Percentiles rank a stretch among this genome's conserved stretches.
Evolutionary conservation across 768 basidiomycete species (phyloP).

Genomic region (Leccinum uliginosum): DNA sequence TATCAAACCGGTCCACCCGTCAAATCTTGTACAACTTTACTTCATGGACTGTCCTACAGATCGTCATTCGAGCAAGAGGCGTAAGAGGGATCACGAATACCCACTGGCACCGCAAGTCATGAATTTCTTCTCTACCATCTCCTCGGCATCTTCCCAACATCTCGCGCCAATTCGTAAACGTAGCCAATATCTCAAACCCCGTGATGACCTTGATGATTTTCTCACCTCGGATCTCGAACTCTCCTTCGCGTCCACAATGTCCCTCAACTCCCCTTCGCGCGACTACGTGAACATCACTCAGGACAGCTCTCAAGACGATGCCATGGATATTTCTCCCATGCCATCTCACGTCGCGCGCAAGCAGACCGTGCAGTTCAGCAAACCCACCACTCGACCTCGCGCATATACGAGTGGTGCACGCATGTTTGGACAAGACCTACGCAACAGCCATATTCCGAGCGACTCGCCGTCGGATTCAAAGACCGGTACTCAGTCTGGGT

Average conservation of each 20-base stretch:
- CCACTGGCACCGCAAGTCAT: constrained; percentile 39
- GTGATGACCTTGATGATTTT: constrained; percentile 60
- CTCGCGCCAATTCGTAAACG: constrained; percentile 45
- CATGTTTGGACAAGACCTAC: constrained; percentile 70
- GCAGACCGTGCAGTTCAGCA: constrained; percentile 28
- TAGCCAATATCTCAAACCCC: constrained; percentile 39
- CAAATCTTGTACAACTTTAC: constrained; percentile 13
- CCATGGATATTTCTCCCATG: constrained; percentile 83
- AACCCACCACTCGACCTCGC: constrained; percentile 47
- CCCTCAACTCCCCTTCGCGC: constrained; percentile 66
- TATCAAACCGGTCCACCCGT: constrained; percentile 10
- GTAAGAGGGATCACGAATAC: constrained; percentile 35
- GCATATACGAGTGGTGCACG: constrained; percentile 64
- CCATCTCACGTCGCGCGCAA: constrained; percentile 32
- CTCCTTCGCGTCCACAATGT: constrained; percentile 81
- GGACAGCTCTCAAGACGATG: constrained; percentile 49
- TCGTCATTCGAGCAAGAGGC: constrained; percentile 42
- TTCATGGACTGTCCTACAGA: constrained; percentile 41
- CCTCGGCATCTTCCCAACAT: constrained; percentile 42
- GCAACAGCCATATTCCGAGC: constrained; percentile 46
- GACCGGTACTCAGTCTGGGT: constrained; percentile 34
- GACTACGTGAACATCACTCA: constrained; percentile 42
- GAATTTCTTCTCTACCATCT: constrained; percentile 46
- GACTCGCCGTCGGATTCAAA: constrained; percentile 25
- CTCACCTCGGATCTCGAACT: constrained; percentile 74